Evolutionary conservation across 106 monocot species (phyloP), one percentile per base, ranked within the genome.

Genomic region (Allium cepa): DNA sequence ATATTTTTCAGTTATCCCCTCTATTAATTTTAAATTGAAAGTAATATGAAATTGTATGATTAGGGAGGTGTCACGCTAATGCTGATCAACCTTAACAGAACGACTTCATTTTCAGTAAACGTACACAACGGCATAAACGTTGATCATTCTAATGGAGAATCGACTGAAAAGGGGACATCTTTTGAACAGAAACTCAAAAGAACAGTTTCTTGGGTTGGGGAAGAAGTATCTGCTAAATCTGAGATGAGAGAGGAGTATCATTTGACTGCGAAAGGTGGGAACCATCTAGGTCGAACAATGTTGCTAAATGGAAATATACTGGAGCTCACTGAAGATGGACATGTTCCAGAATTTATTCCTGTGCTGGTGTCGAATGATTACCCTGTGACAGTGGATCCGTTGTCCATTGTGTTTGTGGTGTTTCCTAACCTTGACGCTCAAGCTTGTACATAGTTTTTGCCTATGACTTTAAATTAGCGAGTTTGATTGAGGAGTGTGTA

Each of bases 191-290:
- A 76, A 36, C 75, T 90, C 10, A 90, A 90, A 70, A 77, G 73
- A 53, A 70, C 87, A 2, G 87, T 87, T 12, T 82, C 82, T 17
- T 84, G 90, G 94, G 61, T 87, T 4, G 84, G 94, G 47, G 80
- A 60, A 17, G 79, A 77, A 47, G 56, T 78, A 15, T 84, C 77
- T 4, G 78, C 75, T 60, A 78, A 67, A 12, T 60, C 72, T 2
- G 68, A 71, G 46, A 63, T 13, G 46, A 82, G 90, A 71, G 87
- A 94, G 68, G 94, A 94, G 51, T 91, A 87, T 56, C 91, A 82
- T 79, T 72, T 91, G 6, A 91, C 87, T 4, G 63, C 76, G 1
- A 66, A 75, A 53, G 79, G 77, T 45, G 85, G 83, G 2, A 59
- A 84, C 53, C 69, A 71, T 57, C 57, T 65, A 22, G 81, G 87